Evolutionary conservation across 1,139 yeast genomes (phyloP), one percentile per base, ranked within the genome.

Genomic region (Diutina mesorugosa): DNA sequence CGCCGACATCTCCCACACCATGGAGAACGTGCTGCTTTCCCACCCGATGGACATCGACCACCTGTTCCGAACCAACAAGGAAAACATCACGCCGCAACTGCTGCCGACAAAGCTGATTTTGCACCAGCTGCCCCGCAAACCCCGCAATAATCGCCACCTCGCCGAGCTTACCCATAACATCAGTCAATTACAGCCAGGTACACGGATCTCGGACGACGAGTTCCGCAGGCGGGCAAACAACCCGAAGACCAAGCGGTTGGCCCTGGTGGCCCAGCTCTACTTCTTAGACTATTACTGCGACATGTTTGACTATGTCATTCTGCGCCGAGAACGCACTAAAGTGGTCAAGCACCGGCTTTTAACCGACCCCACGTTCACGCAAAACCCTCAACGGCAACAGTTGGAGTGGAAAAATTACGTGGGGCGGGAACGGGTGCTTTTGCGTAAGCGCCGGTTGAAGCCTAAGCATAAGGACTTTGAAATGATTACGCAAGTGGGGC

Each of bases 401-500:
- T 70, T 78, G 60, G 93, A 89, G 66, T 87, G 96, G 95, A 81
- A 80, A 63, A 82, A 84, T 58, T 93, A 95, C 67, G 74, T 84
- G 38, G 90, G 93, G 21, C 80, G 95, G 59, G 99, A 95, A 70
- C 77, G 96, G 56, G 91, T 90, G 6, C 79, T 84, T 57, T 74
- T 95, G 64, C 81, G 99, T 61, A 90, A 90, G 68, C 79, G 97
- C 65, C 81, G 99, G 65, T 78, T 90, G 60, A 90, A 90, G 70
- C 96, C 97, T 54, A 89, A 87, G 68, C 93, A 90, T 67, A 91
- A 90, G 64, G 99, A 95, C 69, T 95, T 95, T 68, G 95, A 90
- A 68, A 89, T 91, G 77, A 85, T 95, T 60, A 93, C 99, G 3
- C 99, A 95, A 73, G 97, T 95, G 45, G 99, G 99, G 30, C 99